Evolutionary conservation across 2,329 filamentous ascomycete species (phyloP).

Genomic region (Fusarium azukiicola): DNA sequence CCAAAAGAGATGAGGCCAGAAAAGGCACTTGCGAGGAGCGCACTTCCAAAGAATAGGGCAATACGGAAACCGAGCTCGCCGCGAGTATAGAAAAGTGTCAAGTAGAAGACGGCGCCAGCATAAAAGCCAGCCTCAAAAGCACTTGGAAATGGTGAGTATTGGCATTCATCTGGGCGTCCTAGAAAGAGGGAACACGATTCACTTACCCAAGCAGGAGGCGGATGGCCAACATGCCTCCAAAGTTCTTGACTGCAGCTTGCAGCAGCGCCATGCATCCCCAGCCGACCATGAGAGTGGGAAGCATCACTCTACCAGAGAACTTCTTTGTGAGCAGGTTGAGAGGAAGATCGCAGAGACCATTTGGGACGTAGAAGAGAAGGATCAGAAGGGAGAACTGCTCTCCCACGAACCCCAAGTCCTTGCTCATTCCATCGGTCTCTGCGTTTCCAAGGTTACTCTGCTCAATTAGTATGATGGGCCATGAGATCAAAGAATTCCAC

Average conservation of each 20-base stretch:
- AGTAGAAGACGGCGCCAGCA: conserved; percentile 69
- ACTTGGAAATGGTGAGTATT: not conserved
- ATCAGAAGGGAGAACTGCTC: conserved; percentile 69
- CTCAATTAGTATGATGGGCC: not conserved
- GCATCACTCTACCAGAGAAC: conserved; percentile 60
- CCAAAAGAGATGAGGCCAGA: conserved; percentile 80
- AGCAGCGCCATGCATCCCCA: conserved; percentile 69
- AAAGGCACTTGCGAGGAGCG: conserved; percentile 83
- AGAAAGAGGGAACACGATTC: not conserved
- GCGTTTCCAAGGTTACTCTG: conserved; percentile 71
- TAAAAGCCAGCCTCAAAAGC: conserved; percentile 73
- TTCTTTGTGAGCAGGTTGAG: conserved; percentile 71
- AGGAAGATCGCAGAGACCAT: conserved; percentile 71
- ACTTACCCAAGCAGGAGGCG: conserved; percentile 62
- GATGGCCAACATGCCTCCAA: conserved; percentile 68
- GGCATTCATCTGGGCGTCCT: not conserved
- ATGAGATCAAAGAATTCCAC: not conserved
- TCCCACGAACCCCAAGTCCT: conserved; percentile 65
- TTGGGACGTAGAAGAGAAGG: conserved; percentile 73
- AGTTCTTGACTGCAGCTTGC: conserved; percentile 68
- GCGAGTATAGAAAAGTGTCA: conserved; percentile 77
- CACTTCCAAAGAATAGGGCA: conserved; percentile 77
- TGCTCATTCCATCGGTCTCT: conserved; percentile 68
- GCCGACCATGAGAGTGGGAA: conserved; percentile 64
- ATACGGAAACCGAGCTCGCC: conserved; percentile 81